phyloP scores from a whole-genome alignment of 139 green algal species.

The Chlorella sp. region DNA sequence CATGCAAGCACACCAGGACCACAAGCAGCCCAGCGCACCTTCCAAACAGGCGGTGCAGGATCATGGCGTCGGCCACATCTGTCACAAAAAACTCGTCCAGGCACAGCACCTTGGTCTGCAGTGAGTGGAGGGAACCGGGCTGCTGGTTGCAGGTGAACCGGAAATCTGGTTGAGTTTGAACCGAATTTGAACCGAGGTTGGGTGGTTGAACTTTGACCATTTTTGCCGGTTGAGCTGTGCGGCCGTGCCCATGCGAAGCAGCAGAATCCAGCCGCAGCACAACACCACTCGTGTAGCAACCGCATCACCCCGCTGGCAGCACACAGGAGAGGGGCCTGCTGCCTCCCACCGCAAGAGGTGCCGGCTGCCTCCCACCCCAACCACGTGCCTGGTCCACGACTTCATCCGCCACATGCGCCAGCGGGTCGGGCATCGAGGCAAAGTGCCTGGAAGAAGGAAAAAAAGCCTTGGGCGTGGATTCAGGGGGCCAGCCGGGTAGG shows the following conservation, averaged over 20 bases:
- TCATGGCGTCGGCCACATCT: constrained; percentile 96
- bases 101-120: constrained; percentile 74
- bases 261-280: not conserved
- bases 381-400: constrained; percentile 36
- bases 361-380: no score
- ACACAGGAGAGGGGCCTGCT: no score
- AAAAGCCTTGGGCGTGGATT: no score
- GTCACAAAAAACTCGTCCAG: constrained; percentile 98
- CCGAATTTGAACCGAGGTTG: no score
- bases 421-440: constrained; percentile 14
- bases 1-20: not conserved
- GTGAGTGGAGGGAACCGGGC: no score
- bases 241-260: not conserved
- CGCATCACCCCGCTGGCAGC: no score
- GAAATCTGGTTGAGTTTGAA: no score
- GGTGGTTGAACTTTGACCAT: no score
- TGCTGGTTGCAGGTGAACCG: no score
- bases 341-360: not conserved
- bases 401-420: constrained; percentile 70
- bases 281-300: no score
- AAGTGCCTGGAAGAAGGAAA: not conserved
- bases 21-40: constrained; percentile 10
- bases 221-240: no score
- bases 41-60: constrained; percentile 90
- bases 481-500: not conserved